These are phyloP conservation scores for Akanthomyces uredinophilus DNA, from an alignment of 2,329 filamentous ascomycete species.

Conservation along the genomic window DNA sequence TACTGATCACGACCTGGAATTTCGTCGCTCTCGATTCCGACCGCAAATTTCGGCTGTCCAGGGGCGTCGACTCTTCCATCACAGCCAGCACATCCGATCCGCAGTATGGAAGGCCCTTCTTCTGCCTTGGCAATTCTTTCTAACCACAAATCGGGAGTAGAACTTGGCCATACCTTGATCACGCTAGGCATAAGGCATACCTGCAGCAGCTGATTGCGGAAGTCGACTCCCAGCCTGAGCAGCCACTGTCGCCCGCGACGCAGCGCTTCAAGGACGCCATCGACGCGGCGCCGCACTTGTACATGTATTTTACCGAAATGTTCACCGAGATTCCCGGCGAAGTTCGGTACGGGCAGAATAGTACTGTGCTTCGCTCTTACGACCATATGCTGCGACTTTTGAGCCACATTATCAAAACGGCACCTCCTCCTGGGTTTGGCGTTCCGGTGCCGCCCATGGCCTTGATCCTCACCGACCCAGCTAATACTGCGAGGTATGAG, in stretches of 20 bases:
- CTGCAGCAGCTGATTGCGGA: neutral
- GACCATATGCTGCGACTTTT: slow-evolving; percentile 6
- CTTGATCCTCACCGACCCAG: slow-evolving; percentile 36
- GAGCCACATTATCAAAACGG: slow-evolving; percentile 7
- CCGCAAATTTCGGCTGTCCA: neutral
- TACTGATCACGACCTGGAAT: neutral
- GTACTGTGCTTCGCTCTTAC: neutral
- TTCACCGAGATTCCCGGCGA: neutral
- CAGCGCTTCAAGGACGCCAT: slow-evolving; percentile 9
- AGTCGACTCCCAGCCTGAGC: neutral
- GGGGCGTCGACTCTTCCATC: neutral
- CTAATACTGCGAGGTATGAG: slow-evolving; percentile 45
- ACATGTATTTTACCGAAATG: slow-evolving; percentile 14
- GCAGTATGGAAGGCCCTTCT: neutral
- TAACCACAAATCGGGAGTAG: neutral
- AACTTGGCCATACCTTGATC: slow-evolving; percentile 2
- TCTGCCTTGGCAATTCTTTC: neutral
- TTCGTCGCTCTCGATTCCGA: neutral
- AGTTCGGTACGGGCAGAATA: neutral
- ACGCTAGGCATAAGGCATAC: neutral
- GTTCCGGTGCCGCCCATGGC: neutral
- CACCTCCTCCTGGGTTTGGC: slow-evolving; percentile 30
- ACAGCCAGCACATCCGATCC: too few relatives aligned
- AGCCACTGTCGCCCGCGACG: neutral
- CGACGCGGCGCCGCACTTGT: slow-evolving; percentile 4